These are phyloP conservation scores for Zoysia pacifica DNA, from an alignment of 176 grass and related monocot species.

Conservation along the genomic window DNA sequence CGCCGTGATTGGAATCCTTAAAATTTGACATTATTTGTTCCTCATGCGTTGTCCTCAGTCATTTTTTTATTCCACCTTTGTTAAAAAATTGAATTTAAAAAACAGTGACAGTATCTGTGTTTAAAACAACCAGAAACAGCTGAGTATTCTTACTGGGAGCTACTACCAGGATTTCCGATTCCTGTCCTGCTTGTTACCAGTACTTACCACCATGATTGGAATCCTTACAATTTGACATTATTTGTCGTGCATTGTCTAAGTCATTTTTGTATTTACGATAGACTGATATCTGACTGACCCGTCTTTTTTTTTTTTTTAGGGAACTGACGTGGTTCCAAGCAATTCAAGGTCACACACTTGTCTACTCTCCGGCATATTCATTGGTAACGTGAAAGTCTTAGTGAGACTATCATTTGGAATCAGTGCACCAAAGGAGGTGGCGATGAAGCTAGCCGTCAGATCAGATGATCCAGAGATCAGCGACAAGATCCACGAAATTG, in stretches of 20 bases:
- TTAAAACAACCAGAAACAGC: too few relatives aligned
- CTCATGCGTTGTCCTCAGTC: too few relatives aligned
- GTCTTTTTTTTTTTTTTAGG: constrained; percentile 45
- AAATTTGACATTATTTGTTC: too few relatives aligned
- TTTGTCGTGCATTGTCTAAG: neutral
- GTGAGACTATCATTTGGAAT: constrained; percentile 88
- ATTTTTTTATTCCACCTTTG: neutral
- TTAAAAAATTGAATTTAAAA: neutral
- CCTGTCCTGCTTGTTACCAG: neutral
- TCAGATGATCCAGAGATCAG: constrained; percentile 84
- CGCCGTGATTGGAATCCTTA: too few relatives aligned
- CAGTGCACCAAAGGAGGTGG: constrained; percentile 88
- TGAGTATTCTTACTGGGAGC: too few relatives aligned
- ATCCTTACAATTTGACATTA: neutral
- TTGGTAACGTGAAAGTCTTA: constrained; percentile 82
- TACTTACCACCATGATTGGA: neutral
- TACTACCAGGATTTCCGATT: neutral
- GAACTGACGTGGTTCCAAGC: constrained; percentile 83
- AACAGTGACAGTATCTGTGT: neutral
- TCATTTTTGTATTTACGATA: neutral
- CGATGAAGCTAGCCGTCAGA: constrained; percentile 96
- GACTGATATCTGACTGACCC: neutral
- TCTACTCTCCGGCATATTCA: constrained; percentile 77
- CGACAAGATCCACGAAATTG: constrained; percentile 93
- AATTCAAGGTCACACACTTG: constrained; percentile 97